Percentiles rank a stretch among this genome's conserved stretches.
Evolutionary conservation across 306 rosid genomes (phyloP).

Genomic region (Alnus glutinosa): DNA sequence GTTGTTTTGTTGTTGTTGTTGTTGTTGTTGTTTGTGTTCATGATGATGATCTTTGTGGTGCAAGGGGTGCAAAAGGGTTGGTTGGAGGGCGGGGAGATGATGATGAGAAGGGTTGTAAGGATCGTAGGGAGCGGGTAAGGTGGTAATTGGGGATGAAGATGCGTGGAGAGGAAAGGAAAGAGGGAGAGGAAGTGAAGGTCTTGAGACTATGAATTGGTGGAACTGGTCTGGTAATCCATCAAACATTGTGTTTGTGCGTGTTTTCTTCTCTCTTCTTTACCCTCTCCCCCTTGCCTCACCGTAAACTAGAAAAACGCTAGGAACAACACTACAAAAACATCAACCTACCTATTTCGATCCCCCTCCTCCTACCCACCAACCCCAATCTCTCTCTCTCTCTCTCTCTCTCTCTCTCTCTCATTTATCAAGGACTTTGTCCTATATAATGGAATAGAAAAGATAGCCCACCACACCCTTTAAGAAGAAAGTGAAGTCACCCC

Average conservation of each 20-base stretch:
- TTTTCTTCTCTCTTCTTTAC: conserved; percentile 29
- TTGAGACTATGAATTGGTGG: conserved; percentile 84
- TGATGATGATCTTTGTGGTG: conserved; percentile 22
- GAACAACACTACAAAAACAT: conserved; percentile 49
- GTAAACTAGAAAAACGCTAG: conserved; percentile 55
- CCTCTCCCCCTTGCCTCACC: conserved; percentile 27
- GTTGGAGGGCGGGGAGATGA: conserved; percentile 30
- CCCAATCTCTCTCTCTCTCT: conserved; percentile 20
- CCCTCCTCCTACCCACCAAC: conserved; percentile 1
- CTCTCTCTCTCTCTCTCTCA: conserved; percentile 49
- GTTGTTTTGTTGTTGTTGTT: conserved; percentile 25
- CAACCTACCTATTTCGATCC: conserved; percentile 5
- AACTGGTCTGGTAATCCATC: conserved; percentile 88
- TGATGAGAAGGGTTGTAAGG: conserved; percentile 21
- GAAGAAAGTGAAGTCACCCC: conserved; percentile 77
- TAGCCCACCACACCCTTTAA: conserved; percentile 72
- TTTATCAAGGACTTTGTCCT: conserved; percentile 72
- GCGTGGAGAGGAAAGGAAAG: conserved; percentile 59
- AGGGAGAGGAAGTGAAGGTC: conserved; percentile 54
- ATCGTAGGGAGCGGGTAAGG: conserved; percentile 36
- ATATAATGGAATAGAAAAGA: conserved; percentile 52
- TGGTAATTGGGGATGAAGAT: conserved; percentile 26
- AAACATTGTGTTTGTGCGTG: conserved; percentile 55
- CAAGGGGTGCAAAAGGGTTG: conserved; percentile 35
- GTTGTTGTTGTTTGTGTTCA: conserved; percentile 14